These are phyloP conservation scores for Phylloporus scabripes DNA, from an alignment of 768 basidiomycete species.

Conservation along the genomic window DNA sequence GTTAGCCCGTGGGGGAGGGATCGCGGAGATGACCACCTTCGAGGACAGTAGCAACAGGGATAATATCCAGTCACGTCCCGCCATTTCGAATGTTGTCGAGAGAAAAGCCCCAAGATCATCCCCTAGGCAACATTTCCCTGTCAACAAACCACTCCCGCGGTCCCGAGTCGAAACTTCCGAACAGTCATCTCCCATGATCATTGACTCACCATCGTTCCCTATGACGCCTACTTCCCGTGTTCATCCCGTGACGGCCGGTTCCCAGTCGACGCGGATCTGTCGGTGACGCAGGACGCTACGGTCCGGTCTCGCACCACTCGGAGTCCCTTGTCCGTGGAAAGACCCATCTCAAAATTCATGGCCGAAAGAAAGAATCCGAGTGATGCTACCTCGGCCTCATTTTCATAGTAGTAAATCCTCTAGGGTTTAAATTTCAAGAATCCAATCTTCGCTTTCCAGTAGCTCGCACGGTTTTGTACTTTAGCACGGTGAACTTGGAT, in stretches of 20 bases:
- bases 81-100: constrained; percentile 23
- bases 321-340: constrained; percentile 5
- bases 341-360: constrained; percentile 32
- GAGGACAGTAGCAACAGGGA: constrained; percentile 22
- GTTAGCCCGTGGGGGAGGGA: constrained; percentile 16
- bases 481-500: background rate
- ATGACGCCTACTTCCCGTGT: constrained; percentile 3
- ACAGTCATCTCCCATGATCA: constrained; percentile 6
- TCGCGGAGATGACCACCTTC: constrained; percentile 11
- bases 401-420: background rate
- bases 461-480: background rate
- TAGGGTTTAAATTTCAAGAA: background rate
- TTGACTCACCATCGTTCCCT: constrained; percentile 20
- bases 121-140: constrained; percentile 12
- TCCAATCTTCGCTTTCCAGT: background rate
- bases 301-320: background rate
- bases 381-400: background rate
- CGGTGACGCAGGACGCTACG: constrained; percentile 9
- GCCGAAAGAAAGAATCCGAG: constrained; percentile 25
- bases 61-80: constrained; percentile 33
- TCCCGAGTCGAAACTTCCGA: background rate
- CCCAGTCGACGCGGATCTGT: constrained; percentile 5
- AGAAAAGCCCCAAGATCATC: constrained; percentile 12
- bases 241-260: constrained; percentile 8
- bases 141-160: constrained; percentile 13